Percentiles rank a stretch among this genome's conserved stretches.
phyloP scores from a whole-genome alignment of 148 eudicot species.

The Bassia scoparia region DNA sequence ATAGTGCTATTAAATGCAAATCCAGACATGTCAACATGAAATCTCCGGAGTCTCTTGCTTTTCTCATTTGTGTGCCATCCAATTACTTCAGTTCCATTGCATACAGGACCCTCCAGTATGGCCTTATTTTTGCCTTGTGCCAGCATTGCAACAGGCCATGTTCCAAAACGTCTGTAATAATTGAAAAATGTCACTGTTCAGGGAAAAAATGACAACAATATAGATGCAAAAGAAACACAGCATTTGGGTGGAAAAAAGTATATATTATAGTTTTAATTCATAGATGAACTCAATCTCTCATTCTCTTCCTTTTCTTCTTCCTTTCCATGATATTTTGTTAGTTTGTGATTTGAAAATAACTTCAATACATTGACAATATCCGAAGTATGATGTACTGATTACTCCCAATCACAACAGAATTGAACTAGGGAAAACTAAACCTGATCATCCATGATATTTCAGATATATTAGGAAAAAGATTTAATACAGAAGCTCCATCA shows the following conservation, averaged over 20 bases:
- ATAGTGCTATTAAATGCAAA: slow-evolving; percentile 98
- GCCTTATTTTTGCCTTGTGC: slow-evolving; percentile 83
- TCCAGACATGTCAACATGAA: slow-evolving; percentile 98
- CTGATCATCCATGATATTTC: not conserved
- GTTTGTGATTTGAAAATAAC: too few species aligned
- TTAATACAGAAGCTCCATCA: not conserved
- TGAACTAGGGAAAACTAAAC: not conserved
- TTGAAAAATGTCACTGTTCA: slow-evolving; percentile 5
- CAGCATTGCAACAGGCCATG: slow-evolving; percentile 99
- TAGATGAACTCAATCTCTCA: not conserved
- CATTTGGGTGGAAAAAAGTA: not conserved
- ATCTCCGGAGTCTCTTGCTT: slow-evolving; percentile 85
- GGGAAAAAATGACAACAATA: not conserved
- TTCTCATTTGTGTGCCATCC: slow-evolving; percentile 99
- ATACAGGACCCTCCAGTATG: slow-evolving; percentile 84
- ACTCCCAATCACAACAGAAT: not conserved
- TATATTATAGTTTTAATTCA: not conserved
- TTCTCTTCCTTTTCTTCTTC: not conserved
- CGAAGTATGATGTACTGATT: not conserved
- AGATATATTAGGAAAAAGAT: not conserved
- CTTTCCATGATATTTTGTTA: not conserved
- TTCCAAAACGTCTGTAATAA: slow-evolving; percentile 81
- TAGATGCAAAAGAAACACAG: not conserved
- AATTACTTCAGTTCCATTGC: slow-evolving; percentile 69
- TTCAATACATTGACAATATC: not conserved